Evolutionary conservation across 1,139 yeast species (phyloP).

Genomic region (Suhomyces chickasaworum): DNA sequence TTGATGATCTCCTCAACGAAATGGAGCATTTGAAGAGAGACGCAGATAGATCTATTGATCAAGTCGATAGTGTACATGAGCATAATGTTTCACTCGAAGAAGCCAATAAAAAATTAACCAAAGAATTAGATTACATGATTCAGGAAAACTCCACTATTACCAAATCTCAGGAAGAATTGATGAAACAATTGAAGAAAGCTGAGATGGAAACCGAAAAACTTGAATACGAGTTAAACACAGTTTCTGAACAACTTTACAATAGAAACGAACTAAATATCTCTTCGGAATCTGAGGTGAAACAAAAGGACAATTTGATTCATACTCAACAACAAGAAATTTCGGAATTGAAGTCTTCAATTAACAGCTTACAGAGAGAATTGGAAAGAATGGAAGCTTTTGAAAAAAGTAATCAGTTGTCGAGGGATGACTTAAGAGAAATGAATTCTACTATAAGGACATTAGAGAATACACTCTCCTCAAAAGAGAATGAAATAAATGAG

Average conservation of each 20-base stretch:
- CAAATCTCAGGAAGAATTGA: not conserved
- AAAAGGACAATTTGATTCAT: not conserved
- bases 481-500: conserved; percentile 1
- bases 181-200: not conserved
- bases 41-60: conserved; percentile 15
- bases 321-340: not conserved
- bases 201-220: conserved; percentile 1
- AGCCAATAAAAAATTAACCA: not conserved
- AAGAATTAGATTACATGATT: not conserved
- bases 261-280: not conserved
- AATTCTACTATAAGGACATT: not conserved
- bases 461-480: not conserved
- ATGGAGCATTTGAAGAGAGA: conserved; percentile 22
- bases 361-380: conserved; percentile 1
- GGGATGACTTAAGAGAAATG: conserved; percentile 3
- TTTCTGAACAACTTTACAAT: not conserved
- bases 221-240: not conserved
- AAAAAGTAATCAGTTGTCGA: not conserved
- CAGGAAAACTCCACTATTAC: not conserved
- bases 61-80: conserved; percentile 7
- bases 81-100: conserved; percentile 8
- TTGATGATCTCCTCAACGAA: conserved; percentile 12
- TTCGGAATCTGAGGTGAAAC: not conserved
- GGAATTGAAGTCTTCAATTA: not conserved
- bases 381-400: conserved; percentile 7